These are phyloP conservation scores for Colletotrichum tanaceti DNA, from an alignment of 2,329 filamentous ascomycete species.

Conservation along the genomic window DNA sequence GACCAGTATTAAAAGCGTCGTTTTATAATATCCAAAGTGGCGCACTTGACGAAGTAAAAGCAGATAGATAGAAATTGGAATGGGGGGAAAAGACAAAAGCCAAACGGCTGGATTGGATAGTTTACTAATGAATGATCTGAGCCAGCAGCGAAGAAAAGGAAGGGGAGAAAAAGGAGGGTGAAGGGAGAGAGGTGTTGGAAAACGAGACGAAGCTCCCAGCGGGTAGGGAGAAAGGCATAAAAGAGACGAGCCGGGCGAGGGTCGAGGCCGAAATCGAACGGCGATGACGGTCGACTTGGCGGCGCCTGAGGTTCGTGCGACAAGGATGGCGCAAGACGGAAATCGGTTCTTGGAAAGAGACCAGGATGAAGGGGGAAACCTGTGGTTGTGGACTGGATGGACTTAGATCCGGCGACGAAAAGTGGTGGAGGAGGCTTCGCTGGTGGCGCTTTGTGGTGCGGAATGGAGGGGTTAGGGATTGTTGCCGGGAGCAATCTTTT, in stretches of 20 bases:
- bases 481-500: constrained; percentile 41
- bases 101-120: constrained; percentile 30
- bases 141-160: constrained; percentile 66
- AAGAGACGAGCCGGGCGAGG: constrained; percentile 44
- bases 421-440: constrained; percentile 19
- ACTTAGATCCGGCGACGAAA: constrained; percentile 31
- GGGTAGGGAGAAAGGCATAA: constrained; percentile 55
- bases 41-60: constrained; percentile 44
- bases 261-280: constrained; percentile 18
- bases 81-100: constrained; percentile 41
- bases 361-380: constrained; percentile 19
- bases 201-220: constrained; percentile 42
- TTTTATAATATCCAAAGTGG: constrained; percentile 26
- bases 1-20: constrained; percentile 39
- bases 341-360: constrained; percentile 31
- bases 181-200: constrained; percentile 43
- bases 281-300: constrained; percentile 31
- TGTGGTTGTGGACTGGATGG: constrained; percentile 34
- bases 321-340: constrained; percentile 34
- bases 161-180: constrained; percentile 49
- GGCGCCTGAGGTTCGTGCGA: constrained; percentile 30
- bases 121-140: constrained; percentile 62
- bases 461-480: constrained; percentile 24
- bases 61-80: constrained; percentile 42
- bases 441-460: constrained; percentile 25